A percentile compares a stretch with the other conserved stretches of the same genome.
phyloP scores from a whole-genome alignment of 208 protist species.

The Novymonas esmeraldas region DNA sequence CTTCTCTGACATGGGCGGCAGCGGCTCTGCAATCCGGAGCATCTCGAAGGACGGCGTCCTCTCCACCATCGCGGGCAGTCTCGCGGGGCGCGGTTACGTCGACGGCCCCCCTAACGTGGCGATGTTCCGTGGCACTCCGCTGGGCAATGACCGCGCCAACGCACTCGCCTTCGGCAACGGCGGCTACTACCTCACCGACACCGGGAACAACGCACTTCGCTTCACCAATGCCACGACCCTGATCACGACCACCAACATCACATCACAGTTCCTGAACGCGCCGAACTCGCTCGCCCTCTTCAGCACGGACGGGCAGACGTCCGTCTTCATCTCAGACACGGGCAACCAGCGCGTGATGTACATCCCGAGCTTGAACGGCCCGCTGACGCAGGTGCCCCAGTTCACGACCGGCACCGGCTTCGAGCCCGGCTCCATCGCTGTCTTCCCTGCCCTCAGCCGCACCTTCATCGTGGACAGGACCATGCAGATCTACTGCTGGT shows the following conservation, averaged over 20 bases:
- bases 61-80: slow-evolving; percentile 51
- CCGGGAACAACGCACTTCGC: slow-evolving; percentile 57
- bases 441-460: slow-evolving; percentile 1
- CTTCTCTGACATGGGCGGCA: slow-evolving; percentile 56
- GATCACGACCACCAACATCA: slow-evolving; percentile 32
- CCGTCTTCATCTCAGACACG: slow-evolving; percentile 55
- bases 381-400: slow-evolving; percentile 7
- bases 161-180: slow-evolving; percentile 21
- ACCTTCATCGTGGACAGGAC: slow-evolving; percentile 9
- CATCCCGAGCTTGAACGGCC: slow-evolving; percentile 7
- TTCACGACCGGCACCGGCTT: background rate
- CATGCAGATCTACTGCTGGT: slow-evolving; percentile 14
- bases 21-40: slow-evolving; percentile 46
- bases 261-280: background rate
- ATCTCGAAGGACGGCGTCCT: slow-evolving; percentile 35
- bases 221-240: slow-evolving; percentile 30
- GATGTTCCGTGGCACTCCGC: slow-evolving; percentile 38
- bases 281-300: slow-evolving; percentile 4
- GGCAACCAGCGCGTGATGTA: slow-evolving; percentile 37
- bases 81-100: slow-evolving; percentile 19
- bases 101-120: slow-evolving; percentile 30
- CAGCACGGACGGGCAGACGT: background rate
- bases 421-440: slow-evolving; percentile 7
- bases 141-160: slow-evolving; percentile 17
- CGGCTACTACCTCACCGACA: slow-evolving; percentile 57